A percentile compares a stretch with the other conserved stretches of the same genome.
These are phyloP conservation scores for Suillus sp. DNA, from an alignment of 768 basidiomycete species.

Conservation along the genomic window DNA sequence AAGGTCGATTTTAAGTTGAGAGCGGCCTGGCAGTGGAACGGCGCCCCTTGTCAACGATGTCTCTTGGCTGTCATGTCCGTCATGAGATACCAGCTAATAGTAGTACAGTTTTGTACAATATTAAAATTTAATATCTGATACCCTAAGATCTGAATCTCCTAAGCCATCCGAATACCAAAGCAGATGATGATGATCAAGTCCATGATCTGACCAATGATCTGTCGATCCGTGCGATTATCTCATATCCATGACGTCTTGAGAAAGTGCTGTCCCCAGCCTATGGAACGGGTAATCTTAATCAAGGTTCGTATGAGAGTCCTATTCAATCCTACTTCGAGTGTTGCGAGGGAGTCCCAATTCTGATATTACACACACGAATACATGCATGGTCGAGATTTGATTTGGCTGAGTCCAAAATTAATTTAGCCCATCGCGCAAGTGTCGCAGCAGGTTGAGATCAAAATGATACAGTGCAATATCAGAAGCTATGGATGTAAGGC, in stretches of 20 bases:
- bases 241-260: neutral
- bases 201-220: conserved; percentile 2
- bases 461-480: neutral
- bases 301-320: neutral
- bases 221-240: conserved; percentile 1
- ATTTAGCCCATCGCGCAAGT: neutral
- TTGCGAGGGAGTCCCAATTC: neutral
- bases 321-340: neutral
- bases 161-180: too few relatives aligned
- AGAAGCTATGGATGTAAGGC: conserved; percentile 6
- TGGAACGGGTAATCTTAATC: too few relatives aligned
- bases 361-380: neutral
- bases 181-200: too few relatives aligned
- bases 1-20: neutral
- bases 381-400: neutral
- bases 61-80: too few relatives aligned
- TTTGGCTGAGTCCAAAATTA: conserved; percentile 3
- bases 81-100: too few relatives aligned
- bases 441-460: neutral
- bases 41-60: too few relatives aligned
- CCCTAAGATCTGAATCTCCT: conserved; percentile 2
- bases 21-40: conserved; percentile 6
- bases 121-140: conserved; percentile 3
- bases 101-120: neutral
- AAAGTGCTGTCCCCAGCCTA: neutral